These are phyloP conservation scores for Fraxinus angustifolia DNA, from an alignment of 305 asterid genomes.

Conservation along the genomic window DNA sequence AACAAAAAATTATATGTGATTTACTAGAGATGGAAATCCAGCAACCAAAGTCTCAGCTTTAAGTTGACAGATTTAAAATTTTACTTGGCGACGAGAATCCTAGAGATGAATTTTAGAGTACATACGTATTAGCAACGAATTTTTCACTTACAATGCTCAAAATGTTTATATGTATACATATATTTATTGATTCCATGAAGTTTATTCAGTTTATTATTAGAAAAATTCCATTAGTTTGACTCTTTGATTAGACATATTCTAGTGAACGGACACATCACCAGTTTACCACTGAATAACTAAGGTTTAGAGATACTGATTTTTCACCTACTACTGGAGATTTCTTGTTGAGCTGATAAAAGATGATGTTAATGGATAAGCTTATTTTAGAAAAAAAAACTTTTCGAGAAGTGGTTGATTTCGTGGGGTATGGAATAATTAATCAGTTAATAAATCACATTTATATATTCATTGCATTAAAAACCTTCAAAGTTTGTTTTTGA, in stretches of 20 bases:
- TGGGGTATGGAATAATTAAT: slow-evolving; percentile 61
- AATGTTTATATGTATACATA: background rate
- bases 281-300: background rate
- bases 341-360: slow-evolving; percentile 47
- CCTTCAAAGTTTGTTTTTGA: slow-evolving; percentile 43
- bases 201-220: background rate
- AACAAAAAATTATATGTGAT: background rate
- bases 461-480: slow-evolving; percentile 20
- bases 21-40: background rate
- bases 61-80: background rate
- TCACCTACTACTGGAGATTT: slow-evolving; percentile 59
- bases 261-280: slow-evolving; percentile 24
- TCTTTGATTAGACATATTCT: background rate
- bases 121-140: background rate
- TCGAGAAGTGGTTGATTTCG: slow-evolving; percentile 43
- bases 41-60: background rate
- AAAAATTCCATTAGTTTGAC: background rate
- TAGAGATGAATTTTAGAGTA: background rate
- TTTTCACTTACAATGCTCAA: background rate
- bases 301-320: slow-evolving; percentile 44
- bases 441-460: slow-evolving; percentile 68
- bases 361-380: slow-evolving; percentile 57
- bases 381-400: slow-evolving; percentile 4
- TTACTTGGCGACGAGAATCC: background rate
- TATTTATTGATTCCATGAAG: background rate